Base-by-base conservation (phyloP, 352 stramenopile species). In the Aphanomyces cochlioides region DNA sequence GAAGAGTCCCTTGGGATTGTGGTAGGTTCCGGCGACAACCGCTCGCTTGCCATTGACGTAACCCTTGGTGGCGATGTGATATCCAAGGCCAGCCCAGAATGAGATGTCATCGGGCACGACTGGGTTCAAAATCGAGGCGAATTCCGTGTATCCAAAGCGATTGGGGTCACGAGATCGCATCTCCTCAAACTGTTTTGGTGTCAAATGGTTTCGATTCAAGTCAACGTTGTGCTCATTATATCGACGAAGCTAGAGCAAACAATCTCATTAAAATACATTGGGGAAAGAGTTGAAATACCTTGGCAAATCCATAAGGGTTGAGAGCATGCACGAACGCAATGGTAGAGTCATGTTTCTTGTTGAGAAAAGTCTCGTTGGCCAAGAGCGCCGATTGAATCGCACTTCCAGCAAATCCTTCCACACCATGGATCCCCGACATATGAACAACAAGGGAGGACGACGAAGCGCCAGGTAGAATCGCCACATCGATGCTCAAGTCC, bases 141-240 rank as follows among this genome's bases (percentile, higher is more conserved):
- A 78, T 54, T 94, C 79, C 38, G 91, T 67, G 72, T 97, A 97
- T 15, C 83, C 79, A 13, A 77, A 72, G 70, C 78, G 77, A 69
- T 97, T 97, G 19, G 88, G 81, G 77, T 96, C 85, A 36, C 77
- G 67, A 7, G 50, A 63, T 21, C 78, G 73, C 5, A 84, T 72
- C 10, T 74, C 66, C 38, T 80, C 63, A 66, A 90, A 95, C 53
- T 85, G 72, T 13, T 79, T 74, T 0, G 66, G 60, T 38, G 67
- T 83, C 34, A 98, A 78, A 58, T 78, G 93, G 77, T 98, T 98
- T 40, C 92, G 84, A 75, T 98, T 98, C 48, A 98, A 78, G 75
- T 98, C 93, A 21, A 98, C 90, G 73, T 97, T 97, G 71, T 97
- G 78, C 75, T 98, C 93, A 72, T 98, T 98, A 48, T 88, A 90